Evolutionary conservation across 2,329 filamentous ascomycete genomes (phyloP), one percentile per base, ranked within the genome.

Genomic region (Phaeomoniella chlamydospora): DNA sequence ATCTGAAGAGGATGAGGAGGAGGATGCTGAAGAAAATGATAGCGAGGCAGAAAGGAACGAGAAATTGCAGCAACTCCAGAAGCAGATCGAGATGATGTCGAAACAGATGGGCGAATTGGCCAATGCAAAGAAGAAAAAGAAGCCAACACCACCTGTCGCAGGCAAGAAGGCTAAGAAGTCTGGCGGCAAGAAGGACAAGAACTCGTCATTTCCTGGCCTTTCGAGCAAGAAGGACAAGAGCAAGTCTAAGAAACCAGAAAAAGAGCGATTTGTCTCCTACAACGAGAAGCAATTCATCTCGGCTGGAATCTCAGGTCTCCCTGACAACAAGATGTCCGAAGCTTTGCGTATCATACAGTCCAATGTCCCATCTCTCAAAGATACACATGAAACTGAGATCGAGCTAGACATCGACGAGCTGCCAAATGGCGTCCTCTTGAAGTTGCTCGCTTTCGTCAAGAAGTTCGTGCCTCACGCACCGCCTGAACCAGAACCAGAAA

Each of bases 211-310:
- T 14, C 40, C 41, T 9, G 42, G 42, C 17, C 43, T 49, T 18
- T 49, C 58, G 18, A 70, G 62, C 5, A 70, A 70, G 51, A 83
- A 81, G 55, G 57, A 71, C 40, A 70, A 64, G 53, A 58, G 59
- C 40, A 46, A 42, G 26, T 65, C 44, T 14, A 61, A 57, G 38
- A 65, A 58, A 41, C 51, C 52, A 0, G 68, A 65, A 41, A 77
- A 73, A 48, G 63, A 68, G n/a, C 70, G 70, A 37, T 72, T 82
- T 50, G 74, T 85, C 31, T 78, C 74, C 5, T 73, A 78, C 40
- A 68, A 79, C 3, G 86, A 98, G 59, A 96, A 96, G 65, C 84
- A 90, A 39, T 74, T 87, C 45, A 92, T 98, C 39, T 88, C 85
- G 2, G 78, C 80, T 39, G 81, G 82, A 11, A 90, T 94, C 43